A percentile compares a stretch with the other conserved stretches of the same genome.
phyloP scores from a whole-genome alignment of 2,329 filamentous ascomycete genomes.

The Colletotrichum chrysophilum region DNA sequence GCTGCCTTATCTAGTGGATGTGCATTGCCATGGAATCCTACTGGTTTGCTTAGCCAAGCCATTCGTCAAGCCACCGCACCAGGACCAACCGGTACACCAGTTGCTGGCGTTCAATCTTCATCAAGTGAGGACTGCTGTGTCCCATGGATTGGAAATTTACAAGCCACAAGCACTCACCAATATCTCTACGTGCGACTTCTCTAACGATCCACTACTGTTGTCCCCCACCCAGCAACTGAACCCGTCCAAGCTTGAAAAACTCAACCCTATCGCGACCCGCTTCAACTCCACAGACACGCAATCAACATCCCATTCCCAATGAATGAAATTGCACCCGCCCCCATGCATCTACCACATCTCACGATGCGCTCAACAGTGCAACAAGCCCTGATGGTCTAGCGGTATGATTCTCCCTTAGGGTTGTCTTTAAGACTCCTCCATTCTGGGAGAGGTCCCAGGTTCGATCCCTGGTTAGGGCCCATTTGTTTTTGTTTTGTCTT shows the following conservation, averaged over 20 bases:
- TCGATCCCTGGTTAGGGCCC: not conserved
- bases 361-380: not conserved
- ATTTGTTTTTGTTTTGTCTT: not conserved
- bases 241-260: not conserved
- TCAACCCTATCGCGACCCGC: not conserved
- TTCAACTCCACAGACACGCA: not conserved
- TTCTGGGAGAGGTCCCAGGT: not conserved
- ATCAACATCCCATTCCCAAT: not conserved
- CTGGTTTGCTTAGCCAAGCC: not conserved
- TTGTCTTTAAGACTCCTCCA: not conserved
- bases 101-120: not conserved
- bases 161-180: not conserved
- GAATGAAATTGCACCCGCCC: rapidly evolving
- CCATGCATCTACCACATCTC: not conserved
- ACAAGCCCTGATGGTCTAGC: not conserved
- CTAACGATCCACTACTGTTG: not conserved
- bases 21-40: not conserved
- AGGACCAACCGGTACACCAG: rapidly evolving
- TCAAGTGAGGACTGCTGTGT: not conserved
- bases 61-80: not conserved
- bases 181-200: not conserved
- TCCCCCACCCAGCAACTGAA: not conserved
- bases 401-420: not conserved
- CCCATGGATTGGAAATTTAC: not conserved
- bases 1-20: not conserved